phyloP scores from a whole-genome alignment of 768 basidiomycete genomes.

The Ramaria sp. region DNA sequence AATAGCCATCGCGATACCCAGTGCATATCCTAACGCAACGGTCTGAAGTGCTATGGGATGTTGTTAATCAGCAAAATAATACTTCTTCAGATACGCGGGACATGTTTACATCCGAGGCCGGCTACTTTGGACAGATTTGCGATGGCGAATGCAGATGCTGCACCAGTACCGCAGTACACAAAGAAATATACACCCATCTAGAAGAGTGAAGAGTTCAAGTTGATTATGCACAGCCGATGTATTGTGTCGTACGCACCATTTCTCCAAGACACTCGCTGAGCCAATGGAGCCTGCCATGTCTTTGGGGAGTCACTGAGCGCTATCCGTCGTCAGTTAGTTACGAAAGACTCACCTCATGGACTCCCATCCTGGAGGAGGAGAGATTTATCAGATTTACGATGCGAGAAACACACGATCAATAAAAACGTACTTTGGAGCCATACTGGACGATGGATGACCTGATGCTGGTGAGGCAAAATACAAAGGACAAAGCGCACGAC shows the following conservation, averaged over 20 bases:
- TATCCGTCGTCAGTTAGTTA: not conserved
- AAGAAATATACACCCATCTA: conserved; percentile 58
- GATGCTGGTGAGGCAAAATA: not conserved
- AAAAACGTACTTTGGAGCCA: conserved; percentile 8
- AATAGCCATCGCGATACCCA: conserved; percentile 51
- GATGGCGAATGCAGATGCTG: conserved; percentile 37
- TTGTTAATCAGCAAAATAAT: not conserved
- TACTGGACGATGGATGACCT: conserved; percentile 5
- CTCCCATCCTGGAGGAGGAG: conserved; percentile 1
- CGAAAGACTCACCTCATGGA: not conserved
- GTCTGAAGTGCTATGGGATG: conserved; percentile 37
- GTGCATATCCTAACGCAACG: conserved; percentile 47
- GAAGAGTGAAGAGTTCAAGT: too few relatives aligned
- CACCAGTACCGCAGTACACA: conserved; percentile 45
- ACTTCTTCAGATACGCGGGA: too few relatives aligned
- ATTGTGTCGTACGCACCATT: too few relatives aligned
- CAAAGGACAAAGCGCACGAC: not conserved
- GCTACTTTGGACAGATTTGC: conserved; percentile 31
- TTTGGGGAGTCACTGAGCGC: not conserved
- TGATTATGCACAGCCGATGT: too few relatives aligned
- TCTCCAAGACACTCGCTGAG: conserved; percentile 52
- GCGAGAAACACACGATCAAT: not conserved
- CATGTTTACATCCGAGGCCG: conserved; percentile 46
- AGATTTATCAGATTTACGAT: not conserved
- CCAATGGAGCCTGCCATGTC: conserved; percentile 36